Base-by-base conservation (phyloP, 805 yeast genomes). In the Hagleromyces aurorensis region DNA sequence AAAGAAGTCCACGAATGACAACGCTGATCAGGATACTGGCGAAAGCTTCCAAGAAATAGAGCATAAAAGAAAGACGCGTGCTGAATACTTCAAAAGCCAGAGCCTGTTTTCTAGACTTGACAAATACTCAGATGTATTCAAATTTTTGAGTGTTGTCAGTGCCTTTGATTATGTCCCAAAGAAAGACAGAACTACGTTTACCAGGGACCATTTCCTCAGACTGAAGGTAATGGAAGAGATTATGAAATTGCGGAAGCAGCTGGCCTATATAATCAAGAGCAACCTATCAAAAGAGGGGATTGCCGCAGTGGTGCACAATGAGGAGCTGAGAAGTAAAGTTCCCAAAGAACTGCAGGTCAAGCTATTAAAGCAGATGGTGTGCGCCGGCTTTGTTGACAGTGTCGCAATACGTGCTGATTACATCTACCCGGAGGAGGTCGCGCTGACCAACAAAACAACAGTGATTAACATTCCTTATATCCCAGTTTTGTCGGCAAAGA, bases 351-450 rank as follows among this genome's bases (percentile, higher is more conserved):
- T 58, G 5, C 98, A 91, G 58, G 51, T 85, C 4, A 69, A 74
- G 30, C 80, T 91, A 1, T 57, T 91, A 38, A 87, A 85, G 48
- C 99, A 91, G 57, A 87, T 91, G 75, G 65, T 89, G 3, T 72
- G 95, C 5, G 78, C 96, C 0, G 98, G 97, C 0, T 91, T 82
- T 46, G 67, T 91, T 21, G 99, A 91, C 54, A 94, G 83, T 50
- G 70, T 89, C 13, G 94, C 94, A 1, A 70, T 84, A 10, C 67
- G 97, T 38, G 87, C 84, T 1, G 96, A 87, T 48, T 37, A 33
- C n/a, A 43, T 75, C 18, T 58, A 75, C 5, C 75, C 82, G 12
- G 63, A 75, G 1, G 94, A 81, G 12, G 64, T 74, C 6, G 63
- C 57, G 26, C 56, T 78, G 3, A 62, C 78, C 2, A 79, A 78